Conservation (phyloP, 495 filamentous ascomycete genomes). For the Aspergillus haitiensis region DNA sequence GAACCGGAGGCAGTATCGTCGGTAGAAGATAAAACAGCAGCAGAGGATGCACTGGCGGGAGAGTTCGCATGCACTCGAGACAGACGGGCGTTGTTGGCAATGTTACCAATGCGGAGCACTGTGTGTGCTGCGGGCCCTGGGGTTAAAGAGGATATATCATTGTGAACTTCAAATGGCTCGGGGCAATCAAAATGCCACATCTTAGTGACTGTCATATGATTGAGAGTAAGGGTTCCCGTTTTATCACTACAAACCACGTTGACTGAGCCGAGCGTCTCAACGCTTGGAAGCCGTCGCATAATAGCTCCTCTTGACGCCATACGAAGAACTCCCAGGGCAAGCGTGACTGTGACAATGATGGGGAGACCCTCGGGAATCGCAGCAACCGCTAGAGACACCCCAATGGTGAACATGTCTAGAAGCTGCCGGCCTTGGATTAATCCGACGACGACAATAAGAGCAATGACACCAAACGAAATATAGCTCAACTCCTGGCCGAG, state of each 20-base stretch:
- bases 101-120: conserved; percentile 86
- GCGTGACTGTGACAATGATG: conserved; percentile 96
- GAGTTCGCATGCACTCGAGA: conserved; percentile 60
- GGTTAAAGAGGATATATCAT: conserved; percentile 61
- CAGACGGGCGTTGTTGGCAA: conserved; percentile 91
- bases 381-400: conserved; percentile 92
- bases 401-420: conserved; percentile 96
- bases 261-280: conserved; percentile 96
- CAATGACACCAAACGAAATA: conserved; percentile 94
- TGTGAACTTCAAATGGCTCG: conserved; percentile 70
- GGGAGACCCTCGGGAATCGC: conserved; percentile 96
- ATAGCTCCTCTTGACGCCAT: conserved; percentile 95
- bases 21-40: conserved; percentile 76
- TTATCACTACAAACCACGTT: conserved; percentile 99
- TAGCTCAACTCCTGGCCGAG: conserved; percentile 93
- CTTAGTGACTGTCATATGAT: conserved; percentile 97
- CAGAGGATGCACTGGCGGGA: conserved; percentile 66
- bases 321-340: conserved; percentile 88
- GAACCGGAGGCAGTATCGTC: conserved; percentile 59
- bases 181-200: conserved; percentile 86
- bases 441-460: conserved; percentile 83
- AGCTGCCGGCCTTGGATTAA: conserved; percentile 84
- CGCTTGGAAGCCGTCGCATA: conserved; percentile 90
- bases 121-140: conserved; percentile 71
- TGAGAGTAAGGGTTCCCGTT: conserved; percentile 92